A percentile compares a stretch with the other conserved stretches of the same genome.
These are phyloP conservation scores for Trichoderma simmonsii DNA, from an alignment of 2,329 filamentous ascomycete genomes.

Conservation along the genomic window DNA sequence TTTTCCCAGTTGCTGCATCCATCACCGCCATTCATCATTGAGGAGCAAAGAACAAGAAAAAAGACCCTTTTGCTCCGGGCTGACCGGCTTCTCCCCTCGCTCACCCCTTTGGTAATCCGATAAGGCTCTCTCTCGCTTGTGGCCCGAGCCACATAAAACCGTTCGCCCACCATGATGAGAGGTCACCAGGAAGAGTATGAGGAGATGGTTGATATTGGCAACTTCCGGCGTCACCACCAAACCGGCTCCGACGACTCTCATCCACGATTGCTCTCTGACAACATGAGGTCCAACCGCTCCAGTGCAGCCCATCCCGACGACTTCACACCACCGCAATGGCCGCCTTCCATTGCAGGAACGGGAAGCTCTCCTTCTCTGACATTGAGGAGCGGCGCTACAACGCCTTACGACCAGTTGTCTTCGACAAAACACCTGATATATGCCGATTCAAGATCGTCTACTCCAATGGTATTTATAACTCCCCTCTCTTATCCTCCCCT, in stretches of 20 bases:
- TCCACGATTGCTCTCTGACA: constrained; percentile 8
- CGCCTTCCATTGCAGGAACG: constrained; percentile 26
- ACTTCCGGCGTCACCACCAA: constrained; percentile 19
- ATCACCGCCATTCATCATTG: constrained; percentile 5
- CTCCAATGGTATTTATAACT: constrained; percentile 27
- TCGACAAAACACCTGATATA: constrained; percentile 24
- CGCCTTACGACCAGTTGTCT: constrained; percentile 23
- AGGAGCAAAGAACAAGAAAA: background rate
- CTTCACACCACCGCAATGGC: constrained; percentile 28
- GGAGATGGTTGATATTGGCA: constrained; percentile 23
- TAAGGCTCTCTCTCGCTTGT: constrained; percentile 11
- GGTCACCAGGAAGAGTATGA: constrained; percentile 23
- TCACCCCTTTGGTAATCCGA: background rate
- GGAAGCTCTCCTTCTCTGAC: constrained; percentile 27
- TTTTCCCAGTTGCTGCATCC: background rate
- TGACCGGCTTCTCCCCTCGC: constrained; percentile 4
- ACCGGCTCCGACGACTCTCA: constrained; percentile 18
- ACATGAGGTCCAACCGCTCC: constrained; percentile 18
- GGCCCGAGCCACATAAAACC: constrained; percentile 10
- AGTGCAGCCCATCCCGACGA: constrained; percentile 17
- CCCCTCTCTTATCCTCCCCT: background rate
- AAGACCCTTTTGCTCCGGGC: background rate
- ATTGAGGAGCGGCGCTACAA: constrained; percentile 27
- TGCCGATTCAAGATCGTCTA: constrained; percentile 30
- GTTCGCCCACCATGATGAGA: constrained; percentile 22